These are phyloP conservation scores for Penicillium fimorum DNA, from an alignment of 495 filamentous ascomycete species.

Conservation along the genomic window DNA sequence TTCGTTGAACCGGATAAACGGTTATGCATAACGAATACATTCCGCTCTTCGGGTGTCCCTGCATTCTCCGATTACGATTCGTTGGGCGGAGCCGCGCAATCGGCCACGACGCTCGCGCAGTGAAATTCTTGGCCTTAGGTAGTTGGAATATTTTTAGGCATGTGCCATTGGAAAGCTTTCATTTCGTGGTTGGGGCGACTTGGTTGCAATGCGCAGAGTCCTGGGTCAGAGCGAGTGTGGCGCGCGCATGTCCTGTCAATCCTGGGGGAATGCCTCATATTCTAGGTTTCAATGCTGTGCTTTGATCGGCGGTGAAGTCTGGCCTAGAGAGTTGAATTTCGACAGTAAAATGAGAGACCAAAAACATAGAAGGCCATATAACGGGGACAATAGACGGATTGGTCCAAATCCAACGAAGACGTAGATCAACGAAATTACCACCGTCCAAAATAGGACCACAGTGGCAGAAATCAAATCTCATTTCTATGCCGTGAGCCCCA, in stretches of 20 bases:
- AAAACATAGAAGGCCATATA: background rate
- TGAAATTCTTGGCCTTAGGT: background rate
- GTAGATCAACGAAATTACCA: background rate
- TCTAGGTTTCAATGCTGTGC: background rate
- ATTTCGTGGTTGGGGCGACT: background rate
- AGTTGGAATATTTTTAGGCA: background rate
- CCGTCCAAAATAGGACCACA: background rate
- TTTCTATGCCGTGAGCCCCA: conserved; percentile 17
- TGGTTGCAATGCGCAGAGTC: background rate
- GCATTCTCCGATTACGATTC: conserved; percentile 22
- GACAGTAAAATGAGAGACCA: background rate
- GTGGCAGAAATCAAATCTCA: conserved; percentile 9
- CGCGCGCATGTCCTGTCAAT: background rate
- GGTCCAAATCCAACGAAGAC: background rate
- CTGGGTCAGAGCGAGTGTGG: background rate
- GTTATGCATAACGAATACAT: conserved; percentile 8
- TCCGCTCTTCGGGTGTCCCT: conserved; percentile 1
- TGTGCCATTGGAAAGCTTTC: background rate
- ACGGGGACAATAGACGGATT: background rate
- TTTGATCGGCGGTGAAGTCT: background rate
- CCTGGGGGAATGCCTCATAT: background rate
- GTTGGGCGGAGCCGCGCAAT: conserved; percentile 16
- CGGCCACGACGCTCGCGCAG: background rate
- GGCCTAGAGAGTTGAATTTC: background rate
- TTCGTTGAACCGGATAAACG: background rate